Percentiles rank a stretch among this genome's conserved stretches.
Conservation (phyloP, 1,139 yeast species). For the Blastobotrys illinoisensis region DNA sequence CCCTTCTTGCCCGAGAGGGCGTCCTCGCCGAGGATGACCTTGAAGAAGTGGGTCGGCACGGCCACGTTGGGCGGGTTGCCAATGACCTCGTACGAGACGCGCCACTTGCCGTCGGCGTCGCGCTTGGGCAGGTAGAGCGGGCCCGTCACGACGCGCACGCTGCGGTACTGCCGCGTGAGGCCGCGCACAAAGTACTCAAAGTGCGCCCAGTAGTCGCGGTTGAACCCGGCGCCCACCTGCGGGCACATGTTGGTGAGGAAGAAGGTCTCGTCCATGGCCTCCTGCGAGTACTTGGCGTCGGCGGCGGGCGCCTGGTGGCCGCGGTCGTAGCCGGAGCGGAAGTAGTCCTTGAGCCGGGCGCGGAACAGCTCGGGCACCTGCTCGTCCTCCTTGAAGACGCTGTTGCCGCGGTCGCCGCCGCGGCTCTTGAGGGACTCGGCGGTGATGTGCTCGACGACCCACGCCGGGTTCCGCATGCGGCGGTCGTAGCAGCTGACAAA, state of each 20-base stretch:
- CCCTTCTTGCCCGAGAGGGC: slow-evolving; percentile 37
- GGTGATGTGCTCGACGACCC: slow-evolving; percentile 91
- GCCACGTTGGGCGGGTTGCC: slow-evolving; percentile 97
- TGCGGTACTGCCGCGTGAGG: slow-evolving; percentile 59
- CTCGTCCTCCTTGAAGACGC: slow-evolving; percentile 84
- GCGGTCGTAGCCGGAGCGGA: slow-evolving; percentile 92
- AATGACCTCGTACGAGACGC: slow-evolving; percentile 84
- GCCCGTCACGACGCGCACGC: slow-evolving; percentile 87
- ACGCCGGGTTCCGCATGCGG: slow-evolving; percentile 77
- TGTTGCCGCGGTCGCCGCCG: slow-evolving; percentile 64
- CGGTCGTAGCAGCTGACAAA: slow-evolving; percentile 85
- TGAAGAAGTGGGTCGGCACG: slow-evolving; percentile 96
- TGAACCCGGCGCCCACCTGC: slow-evolving; percentile 96
- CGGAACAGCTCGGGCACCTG: slow-evolving; percentile 72
- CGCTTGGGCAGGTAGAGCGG: slow-evolving; percentile 83
- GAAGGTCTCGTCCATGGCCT: slow-evolving; percentile 94
- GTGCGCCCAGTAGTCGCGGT: slow-evolving; percentile 97
- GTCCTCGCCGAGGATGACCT: slow-evolving; percentile 76
- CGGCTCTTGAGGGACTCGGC: slow-evolving; percentile 52
- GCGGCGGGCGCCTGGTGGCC: slow-evolving; percentile 99
- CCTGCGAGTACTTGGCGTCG: slow-evolving; percentile 82
- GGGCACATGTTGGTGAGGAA: slow-evolving; percentile 88
- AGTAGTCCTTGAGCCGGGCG: slow-evolving; percentile 73
- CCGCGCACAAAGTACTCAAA: slow-evolving; percentile 84
- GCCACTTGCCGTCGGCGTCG: slow-evolving; percentile 70